phyloP scores from a whole-genome alignment of 441 rosid genomes.

The Rhodomyrtus psidioides region DNA sequence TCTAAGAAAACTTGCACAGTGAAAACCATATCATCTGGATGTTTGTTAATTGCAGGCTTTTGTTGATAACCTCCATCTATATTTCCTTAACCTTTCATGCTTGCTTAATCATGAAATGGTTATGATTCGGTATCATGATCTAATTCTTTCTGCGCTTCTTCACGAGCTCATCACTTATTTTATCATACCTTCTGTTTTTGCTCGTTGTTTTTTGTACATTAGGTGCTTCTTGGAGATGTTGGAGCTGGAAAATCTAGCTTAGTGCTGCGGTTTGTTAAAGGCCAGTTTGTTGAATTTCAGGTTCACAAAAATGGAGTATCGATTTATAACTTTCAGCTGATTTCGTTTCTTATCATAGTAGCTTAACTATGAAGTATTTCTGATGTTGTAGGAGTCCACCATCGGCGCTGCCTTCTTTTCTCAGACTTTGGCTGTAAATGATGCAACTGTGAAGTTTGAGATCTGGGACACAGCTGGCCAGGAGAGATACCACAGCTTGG shows the following conservation, averaged over 20 bases:
- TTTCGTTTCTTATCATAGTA: not conserved
- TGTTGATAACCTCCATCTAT: not conserved
- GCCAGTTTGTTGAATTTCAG: conserved; percentile 96
- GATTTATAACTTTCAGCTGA: not conserved
- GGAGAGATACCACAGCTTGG: conserved; percentile 96
- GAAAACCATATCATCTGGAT: not conserved
- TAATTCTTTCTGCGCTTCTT: not conserved
- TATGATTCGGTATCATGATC: not conserved
- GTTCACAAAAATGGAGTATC: conserved; percentile 14
- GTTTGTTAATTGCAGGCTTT: not conserved
- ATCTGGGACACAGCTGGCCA: conserved; percentile 99
- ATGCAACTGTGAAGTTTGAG: conserved; percentile 93
- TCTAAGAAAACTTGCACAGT: not conserved
- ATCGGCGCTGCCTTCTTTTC: conserved; percentile 98
- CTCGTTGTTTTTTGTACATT: conserved; percentile 7
- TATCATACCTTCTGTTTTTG: not conserved
- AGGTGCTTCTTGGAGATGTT: conserved; percentile 98
- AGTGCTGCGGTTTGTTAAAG: conserved; percentile 90
- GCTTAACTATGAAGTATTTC: conserved; percentile 1
- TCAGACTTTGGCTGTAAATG: conserved; percentile 88
- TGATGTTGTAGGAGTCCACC: conserved; percentile 73
- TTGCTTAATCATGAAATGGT: not conserved
- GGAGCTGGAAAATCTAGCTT: conserved; percentile 99
- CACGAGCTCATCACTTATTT: not conserved
- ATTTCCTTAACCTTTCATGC: not conserved